These are phyloP conservation scores for Penicillium polonicum DNA, from an alignment of 2,329 filamentous ascomycete genomes.

Conservation along the genomic window DNA sequence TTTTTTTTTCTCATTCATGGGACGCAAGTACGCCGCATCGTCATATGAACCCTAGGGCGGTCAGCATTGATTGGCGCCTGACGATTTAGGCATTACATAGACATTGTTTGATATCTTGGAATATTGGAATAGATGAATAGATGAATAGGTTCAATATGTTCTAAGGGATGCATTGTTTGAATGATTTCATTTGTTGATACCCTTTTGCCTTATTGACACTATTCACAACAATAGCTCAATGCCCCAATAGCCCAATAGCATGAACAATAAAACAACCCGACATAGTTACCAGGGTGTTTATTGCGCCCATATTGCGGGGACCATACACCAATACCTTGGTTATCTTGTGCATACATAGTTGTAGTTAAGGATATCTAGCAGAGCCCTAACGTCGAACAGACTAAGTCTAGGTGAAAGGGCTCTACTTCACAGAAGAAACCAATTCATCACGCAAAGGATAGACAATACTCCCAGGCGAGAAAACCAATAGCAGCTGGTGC, in stretches of 20 bases:
- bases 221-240: not conserved
- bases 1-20: not conserved
- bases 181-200: not conserved
- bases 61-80: not conserved
- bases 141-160: not conserved
- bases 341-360: not conserved
- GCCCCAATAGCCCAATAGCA: not conserved
- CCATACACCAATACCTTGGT: not conserved
- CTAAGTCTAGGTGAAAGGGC: not conserved
- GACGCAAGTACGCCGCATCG: constrained; percentile 7
- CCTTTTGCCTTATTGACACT: not conserved
- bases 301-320: not conserved
- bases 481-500: constrained; percentile 19
- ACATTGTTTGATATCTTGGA: not conserved
- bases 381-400: not conserved
- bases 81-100: not conserved
- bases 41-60: constrained; percentile 9
- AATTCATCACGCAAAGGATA: not conserved
- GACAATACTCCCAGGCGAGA: constrained; percentile 3
- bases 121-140: not conserved
- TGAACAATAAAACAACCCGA: not conserved
- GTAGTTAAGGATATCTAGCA: not conserved
- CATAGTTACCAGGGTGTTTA: not conserved
- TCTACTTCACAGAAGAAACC: not conserved
- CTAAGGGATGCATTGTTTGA: not conserved